Evolutionary conservation across 495 filamentous ascomycete species (phyloP), one percentile per base, ranked within the genome.

Genomic region (Penicillium daleae): DNA sequence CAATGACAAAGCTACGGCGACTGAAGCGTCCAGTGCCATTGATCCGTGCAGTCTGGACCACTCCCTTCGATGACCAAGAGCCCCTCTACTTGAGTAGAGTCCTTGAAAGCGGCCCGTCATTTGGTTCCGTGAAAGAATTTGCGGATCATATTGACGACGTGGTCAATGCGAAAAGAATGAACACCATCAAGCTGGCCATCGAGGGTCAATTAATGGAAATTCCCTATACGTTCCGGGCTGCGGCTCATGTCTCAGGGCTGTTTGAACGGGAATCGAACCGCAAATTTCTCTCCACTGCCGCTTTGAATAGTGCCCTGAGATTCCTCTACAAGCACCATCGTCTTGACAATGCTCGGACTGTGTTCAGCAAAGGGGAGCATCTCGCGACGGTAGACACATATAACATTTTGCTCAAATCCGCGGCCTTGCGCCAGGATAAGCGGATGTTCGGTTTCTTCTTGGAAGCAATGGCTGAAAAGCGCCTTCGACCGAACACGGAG

Each of bases 341-440:
- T 24, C 57, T 79, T 6, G 37, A 40, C 4, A 42, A 56, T 57
- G 77, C 74, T 21, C 71, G 71, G 24, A 12, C 33, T 1, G 62
- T 85, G 4, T 74, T 78, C 39, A 46, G 52, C 19, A 54, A 35
- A 24, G 69, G 71, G 53, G 71, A 78, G 50, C 66, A 75, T 58
- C 65, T 83, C 24, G 68, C 72, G 24, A 78, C 78, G 5, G 63
- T 71, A 10, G 74, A 78, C 13, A 79, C 79, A 10, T 82, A 73
- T 57, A 83, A 84, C 35, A 74, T 83, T 26, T 60, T 84, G 21
- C 62, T 85, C 33, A 65, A 69, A 42, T 65, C 63, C 17, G 64
- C 74, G 35, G 80, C 80, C 35, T 59, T 56, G 35, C 70, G 65
- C 33, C 77, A 76, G 56, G 71, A 83, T 64, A 51, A 76, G 22